Evolutionary conservation across 75 land plant species (phyloP), one percentile per base, ranked within the genome.

Genomic region (Pinus taeda): DNA sequence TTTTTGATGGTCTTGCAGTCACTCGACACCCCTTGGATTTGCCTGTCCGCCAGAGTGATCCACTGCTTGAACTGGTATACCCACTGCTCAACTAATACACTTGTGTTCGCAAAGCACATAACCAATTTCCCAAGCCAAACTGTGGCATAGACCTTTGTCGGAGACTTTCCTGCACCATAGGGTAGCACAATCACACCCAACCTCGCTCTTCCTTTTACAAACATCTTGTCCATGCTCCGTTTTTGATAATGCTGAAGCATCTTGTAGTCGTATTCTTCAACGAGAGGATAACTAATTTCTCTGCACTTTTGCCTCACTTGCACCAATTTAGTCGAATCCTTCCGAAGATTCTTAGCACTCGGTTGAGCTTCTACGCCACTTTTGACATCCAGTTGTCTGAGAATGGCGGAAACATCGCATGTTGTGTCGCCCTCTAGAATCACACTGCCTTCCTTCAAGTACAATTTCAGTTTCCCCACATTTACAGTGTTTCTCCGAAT

Each of bases 171-270:
- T 0, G 80, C 80, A 6, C 80, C 80, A 77, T 79, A 79, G 33
- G 80, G 80, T 8, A 79, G 77, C 24, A 79, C 80, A 18, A 79
- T 79, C 20, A 79, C 59, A 5, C 80, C 80, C 7, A 80, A 79
- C 21, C 80, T 76, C 1, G 80, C 80, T 29, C 33, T 55, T 14
- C 80, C 80, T 59, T 59, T 56, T 6, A 77, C 80, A 21, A 79
- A 79, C 72, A 79, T 79, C 58, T 77, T 77, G 69, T 78, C 77
- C 61, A 79, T 58, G 22, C 80, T 79, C 21, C 17, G 57, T 9
- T 76, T 78, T 45, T 79, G 79, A 26, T 26, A 26, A 26, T 0
- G 26, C 26, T 26, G 26, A 26, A 26, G 26, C 26, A 26, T 0
- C 26, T n/a, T n/a, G n/a, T n/a, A n/a, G n/a, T n/a, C n/a, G n/a